Evolutionary conservation across 1,139 yeast genomes (phyloP).

Genomic region (Yamadazyma triangularis): DNA sequence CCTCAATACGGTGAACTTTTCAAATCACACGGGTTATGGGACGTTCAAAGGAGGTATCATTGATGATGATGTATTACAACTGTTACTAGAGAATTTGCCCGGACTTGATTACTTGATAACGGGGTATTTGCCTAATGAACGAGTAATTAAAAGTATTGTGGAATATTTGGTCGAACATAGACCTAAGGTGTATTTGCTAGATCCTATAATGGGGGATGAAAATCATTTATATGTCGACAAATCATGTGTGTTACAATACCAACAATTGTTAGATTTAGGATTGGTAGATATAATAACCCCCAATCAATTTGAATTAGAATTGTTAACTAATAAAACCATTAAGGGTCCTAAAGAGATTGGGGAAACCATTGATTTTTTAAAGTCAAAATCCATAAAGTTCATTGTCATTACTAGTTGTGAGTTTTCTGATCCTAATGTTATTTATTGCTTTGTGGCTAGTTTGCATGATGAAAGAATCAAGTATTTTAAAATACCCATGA

Average conservation of each 20-base stretch:
- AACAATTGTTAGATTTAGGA: slow-evolving; percentile 42
- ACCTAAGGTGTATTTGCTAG: slow-evolving; percentile 46
- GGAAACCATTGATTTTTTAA: slow-evolving; percentile 31
- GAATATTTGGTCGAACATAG: background rate
- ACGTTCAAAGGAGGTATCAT: slow-evolving; percentile 14
- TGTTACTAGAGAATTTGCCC: slow-evolving; percentile 2
- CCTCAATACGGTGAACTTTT: slow-evolving; percentile 72
- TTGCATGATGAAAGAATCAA: slow-evolving; percentile 10
- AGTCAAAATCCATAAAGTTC: slow-evolving; percentile 45
- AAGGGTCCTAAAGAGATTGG: slow-evolving; percentile 32
- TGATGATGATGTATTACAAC: slow-evolving; percentile 4
- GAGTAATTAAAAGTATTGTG: slow-evolving; percentile 5
- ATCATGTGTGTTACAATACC: slow-evolving; percentile 61
- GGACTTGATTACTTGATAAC: slow-evolving; percentile 21
- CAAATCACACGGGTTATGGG: slow-evolving; percentile 84
- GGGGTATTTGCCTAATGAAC: slow-evolving; percentile 34
- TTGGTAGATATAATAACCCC: slow-evolving; percentile 71
- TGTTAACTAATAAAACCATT: slow-evolving; percentile 52
- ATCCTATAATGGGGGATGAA: slow-evolving; percentile 92
- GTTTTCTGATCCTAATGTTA: slow-evolving; percentile 16
- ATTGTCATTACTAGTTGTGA: slow-evolving; percentile 55
- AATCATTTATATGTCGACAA: slow-evolving; percentile 74
- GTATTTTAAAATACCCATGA: slow-evolving; percentile 46
- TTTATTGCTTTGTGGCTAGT: slow-evolving; percentile 54
- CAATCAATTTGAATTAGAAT: slow-evolving; percentile 80